Conservation (phyloP, 768 basidiomycete species). For the Tulasnella sp. region DNA sequence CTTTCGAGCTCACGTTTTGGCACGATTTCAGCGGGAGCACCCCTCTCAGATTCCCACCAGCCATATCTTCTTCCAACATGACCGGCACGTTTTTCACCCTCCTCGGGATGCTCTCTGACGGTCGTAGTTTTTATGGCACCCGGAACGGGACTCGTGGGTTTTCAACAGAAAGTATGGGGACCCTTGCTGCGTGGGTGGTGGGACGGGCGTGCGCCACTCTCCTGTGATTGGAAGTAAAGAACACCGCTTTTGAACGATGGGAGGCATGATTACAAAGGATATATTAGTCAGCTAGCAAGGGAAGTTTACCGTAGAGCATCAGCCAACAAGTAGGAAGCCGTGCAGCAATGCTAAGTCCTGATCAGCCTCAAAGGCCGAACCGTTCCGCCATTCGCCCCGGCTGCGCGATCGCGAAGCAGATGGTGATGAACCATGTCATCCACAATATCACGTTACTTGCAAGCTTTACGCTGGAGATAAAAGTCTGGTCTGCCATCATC, state of each 20-base stretch:
- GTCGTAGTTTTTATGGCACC: not conserved
- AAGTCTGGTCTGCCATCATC: no score
- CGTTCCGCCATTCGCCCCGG: no score
- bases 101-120: constrained; percentile 62
- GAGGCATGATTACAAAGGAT: not conserved
- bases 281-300: not conserved
- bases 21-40: constrained; percentile 29
- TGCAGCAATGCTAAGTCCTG: no score
- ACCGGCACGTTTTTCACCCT: constrained; percentile 68
- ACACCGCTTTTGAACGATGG: not conserved
- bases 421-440: no score
- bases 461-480: no score
- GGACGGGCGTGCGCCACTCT: not conserved
- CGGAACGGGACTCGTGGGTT: not conserved
- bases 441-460: no score
- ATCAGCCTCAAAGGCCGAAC: no score
- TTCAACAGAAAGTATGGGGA: not conserved
- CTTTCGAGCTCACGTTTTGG: constrained; percentile 36
- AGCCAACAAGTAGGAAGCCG: no score
- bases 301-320: not conserved
- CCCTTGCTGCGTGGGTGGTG: not conserved
- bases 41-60: constrained; percentile 70
- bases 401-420: no score
- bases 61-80: constrained; percentile 75
- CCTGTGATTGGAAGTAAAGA: not conserved